A percentile compares a stretch with the other conserved stretches of the same genome.
Evolutionary conservation across 495 filamentous ascomycete genomes (phyloP).

Genomic region (Aspergillus heteromorphus): DNA sequence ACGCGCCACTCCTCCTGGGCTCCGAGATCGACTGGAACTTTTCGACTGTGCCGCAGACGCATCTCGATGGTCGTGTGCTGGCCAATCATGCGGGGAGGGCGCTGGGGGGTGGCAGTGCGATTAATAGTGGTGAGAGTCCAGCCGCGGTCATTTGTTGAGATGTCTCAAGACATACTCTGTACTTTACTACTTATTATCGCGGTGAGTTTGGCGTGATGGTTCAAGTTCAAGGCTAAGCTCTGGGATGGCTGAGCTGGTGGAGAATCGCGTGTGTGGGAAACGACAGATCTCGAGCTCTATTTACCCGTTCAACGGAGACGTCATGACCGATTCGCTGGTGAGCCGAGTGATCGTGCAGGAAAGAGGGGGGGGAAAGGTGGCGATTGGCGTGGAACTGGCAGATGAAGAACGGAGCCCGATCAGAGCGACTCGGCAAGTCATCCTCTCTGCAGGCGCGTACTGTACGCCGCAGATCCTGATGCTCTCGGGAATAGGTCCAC

Average conservation of each 20-base stretch:
- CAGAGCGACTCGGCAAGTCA: constrained; percentile 24
- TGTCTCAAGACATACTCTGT: background rate
- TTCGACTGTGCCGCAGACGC: constrained; percentile 20
- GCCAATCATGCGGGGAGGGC: constrained; percentile 21
- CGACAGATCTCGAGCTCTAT: constrained; percentile 27
- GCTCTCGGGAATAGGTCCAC: constrained; percentile 34
- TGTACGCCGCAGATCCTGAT: constrained; percentile 33
- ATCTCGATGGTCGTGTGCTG: constrained; percentile 18
- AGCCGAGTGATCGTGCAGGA: constrained; percentile 20
- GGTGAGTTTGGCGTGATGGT: background rate
- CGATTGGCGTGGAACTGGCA: constrained; percentile 22
- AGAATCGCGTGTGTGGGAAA: constrained; percentile 29
- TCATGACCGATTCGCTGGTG: constrained; percentile 26
- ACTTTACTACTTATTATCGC: too few species aligned
- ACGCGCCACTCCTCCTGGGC: constrained; percentile 7
- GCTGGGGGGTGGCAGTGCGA: constrained; percentile 20
- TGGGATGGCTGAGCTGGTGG: constrained; percentile 16
- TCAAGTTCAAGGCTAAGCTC: background rate
- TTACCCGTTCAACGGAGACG: constrained; percentile 26
- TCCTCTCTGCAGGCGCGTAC: constrained; percentile 25
- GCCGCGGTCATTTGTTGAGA: background rate
- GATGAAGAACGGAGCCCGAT: constrained; percentile 16
- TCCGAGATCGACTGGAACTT: constrained; percentile 25
- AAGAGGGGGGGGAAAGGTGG: constrained; percentile 8
- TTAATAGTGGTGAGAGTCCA: background rate